Evolutionary conservation across 1,139 yeast species (phyloP).

Genomic region (Taiozyma sp.): DNA sequence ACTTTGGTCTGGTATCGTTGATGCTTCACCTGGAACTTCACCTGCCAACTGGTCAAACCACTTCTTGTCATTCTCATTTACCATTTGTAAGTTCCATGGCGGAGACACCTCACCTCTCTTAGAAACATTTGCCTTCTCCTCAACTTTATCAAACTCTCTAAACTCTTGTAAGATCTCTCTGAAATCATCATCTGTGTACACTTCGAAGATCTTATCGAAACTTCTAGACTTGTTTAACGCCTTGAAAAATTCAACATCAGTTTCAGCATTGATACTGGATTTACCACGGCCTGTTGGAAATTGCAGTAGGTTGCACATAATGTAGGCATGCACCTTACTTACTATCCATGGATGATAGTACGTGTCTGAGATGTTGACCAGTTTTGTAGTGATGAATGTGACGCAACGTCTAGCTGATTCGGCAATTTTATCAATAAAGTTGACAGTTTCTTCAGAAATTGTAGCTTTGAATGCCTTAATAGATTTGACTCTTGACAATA

Average conservation of each 20-base stretch:
- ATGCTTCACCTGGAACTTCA: not conserved
- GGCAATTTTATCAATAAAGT: conserved; percentile 10
- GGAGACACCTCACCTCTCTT: not conserved
- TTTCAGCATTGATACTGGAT: not conserved
- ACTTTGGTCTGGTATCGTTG: not conserved
- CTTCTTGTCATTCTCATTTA: conserved; percentile 15
- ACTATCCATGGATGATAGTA: conserved; percentile 23
- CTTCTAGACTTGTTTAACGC: conserved; percentile 6
- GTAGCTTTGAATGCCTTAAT: conserved; percentile 10
- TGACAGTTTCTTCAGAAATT: not conserved
- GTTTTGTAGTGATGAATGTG: conserved; percentile 8
- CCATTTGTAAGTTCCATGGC: conserved; percentile 4
- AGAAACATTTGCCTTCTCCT: not conserved
- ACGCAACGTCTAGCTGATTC: conserved; percentile 1
- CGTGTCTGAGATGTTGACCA: conserved; percentile 10
- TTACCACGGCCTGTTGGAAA: conserved; percentile 9
- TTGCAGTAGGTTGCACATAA: conserved; percentile 8
- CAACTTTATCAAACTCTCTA: conserved; percentile 5
- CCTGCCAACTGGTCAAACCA: conserved; percentile 20
- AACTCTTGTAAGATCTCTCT: conserved; percentile 6
- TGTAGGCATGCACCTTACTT: conserved; percentile 16
- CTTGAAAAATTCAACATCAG: conserved; percentile 10
- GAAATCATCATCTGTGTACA: conserved; percentile 10
- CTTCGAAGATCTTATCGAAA: conserved; percentile 16
- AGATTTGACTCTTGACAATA: conserved; percentile 14